Conservation (phyloP, 164 flowering plant species). For the Akebia trifoliata region DNA sequence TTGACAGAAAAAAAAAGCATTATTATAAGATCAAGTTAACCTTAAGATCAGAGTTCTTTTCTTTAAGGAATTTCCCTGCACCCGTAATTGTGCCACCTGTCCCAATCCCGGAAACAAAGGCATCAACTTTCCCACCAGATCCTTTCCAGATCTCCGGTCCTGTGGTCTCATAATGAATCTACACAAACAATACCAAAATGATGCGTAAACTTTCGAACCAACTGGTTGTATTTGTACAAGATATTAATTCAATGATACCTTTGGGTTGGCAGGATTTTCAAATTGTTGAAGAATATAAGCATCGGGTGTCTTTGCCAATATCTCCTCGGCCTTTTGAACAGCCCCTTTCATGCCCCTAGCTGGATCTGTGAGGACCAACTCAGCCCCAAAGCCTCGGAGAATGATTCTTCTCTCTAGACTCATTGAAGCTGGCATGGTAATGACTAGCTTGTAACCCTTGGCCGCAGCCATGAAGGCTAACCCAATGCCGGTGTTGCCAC, state of each 20-base stretch:
- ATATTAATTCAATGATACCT: constrained; percentile 29
- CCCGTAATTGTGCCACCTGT: constrained; percentile 87
- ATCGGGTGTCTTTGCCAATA: constrained; percentile 55
- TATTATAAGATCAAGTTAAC: constrained; percentile 34
- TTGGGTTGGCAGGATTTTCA: constrained; percentile 68
- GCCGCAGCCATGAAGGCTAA: constrained; percentile 56
- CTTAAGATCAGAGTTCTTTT: constrained; percentile 63
- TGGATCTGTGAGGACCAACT: constrained; percentile 31
- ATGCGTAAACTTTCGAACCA: neutral
- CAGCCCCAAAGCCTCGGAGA: constrained; percentile 77
- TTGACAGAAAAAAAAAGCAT: neutral
- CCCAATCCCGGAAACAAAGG: constrained; percentile 73
- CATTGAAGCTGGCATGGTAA: constrained; percentile 78
- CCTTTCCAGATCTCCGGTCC: constrained; percentile 90
- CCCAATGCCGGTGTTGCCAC: constrained; percentile 66
- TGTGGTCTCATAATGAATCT: constrained; percentile 84
- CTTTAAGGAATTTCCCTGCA: constrained; percentile 63
- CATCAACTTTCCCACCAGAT: constrained; percentile 64
- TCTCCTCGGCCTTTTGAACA: constrained; percentile 68
- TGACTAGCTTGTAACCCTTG: constrained; percentile 65
- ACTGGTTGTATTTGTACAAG: neutral
- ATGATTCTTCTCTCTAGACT: constrained; percentile 69
- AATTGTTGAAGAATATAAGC: constrained; percentile 31
- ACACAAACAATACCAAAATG: constrained; percentile 1
- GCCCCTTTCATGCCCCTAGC: constrained; percentile 76